Evolutionary conservation across 2,329 filamentous ascomycete genomes (phyloP), one percentile per base, ranked within the genome.

Genomic region (Aspergillus flavus): DNA sequence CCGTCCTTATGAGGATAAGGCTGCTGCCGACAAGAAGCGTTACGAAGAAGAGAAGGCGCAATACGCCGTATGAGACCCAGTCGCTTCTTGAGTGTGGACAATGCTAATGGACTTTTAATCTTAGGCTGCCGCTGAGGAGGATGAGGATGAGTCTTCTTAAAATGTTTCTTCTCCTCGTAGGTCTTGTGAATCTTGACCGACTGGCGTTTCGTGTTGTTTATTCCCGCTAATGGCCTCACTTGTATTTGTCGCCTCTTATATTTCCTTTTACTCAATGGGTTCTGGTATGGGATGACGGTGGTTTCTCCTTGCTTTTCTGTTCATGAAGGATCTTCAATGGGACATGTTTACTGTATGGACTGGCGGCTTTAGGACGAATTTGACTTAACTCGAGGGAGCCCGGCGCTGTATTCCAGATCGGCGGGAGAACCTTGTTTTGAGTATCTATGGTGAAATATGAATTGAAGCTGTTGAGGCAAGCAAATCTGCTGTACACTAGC

Each of bases 31-130:
- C 84, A 99, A 98, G 92, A 97, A 98, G 90, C 91, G 95, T 67
- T 99, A 98, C 79, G 94, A 98, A 81, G 92, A 97, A 72, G 93
- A 98, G 88, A 99, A 99, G 88, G 90, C 91, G 71, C 91, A 88
- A 69, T 99, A 96, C 86, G 89, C 93, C 76, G 93, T 96, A 85
- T 85, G 90, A 82, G 46, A 39, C 34, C 30, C 36, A 14, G 19
- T 23, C 34, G 3, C 55, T 32, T 54, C 34, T 52, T 36, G 9
- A n/a, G 32, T 16, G 10, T 46, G 45, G 60, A 53, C 9, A 7
- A 26, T 62, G 34, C 50, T 64, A 61, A 68, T 53, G 57, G 28
- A 16, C 43, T 57, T 32, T 57, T 32, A 39, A 55, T 39, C 19
- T 19, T 26, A 89, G 85, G 85, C 86, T 75, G 84, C 82, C 65